phyloP scores from a whole-genome alignment of 192 early-diverging fungal species.

The Podila epigama region DNA sequence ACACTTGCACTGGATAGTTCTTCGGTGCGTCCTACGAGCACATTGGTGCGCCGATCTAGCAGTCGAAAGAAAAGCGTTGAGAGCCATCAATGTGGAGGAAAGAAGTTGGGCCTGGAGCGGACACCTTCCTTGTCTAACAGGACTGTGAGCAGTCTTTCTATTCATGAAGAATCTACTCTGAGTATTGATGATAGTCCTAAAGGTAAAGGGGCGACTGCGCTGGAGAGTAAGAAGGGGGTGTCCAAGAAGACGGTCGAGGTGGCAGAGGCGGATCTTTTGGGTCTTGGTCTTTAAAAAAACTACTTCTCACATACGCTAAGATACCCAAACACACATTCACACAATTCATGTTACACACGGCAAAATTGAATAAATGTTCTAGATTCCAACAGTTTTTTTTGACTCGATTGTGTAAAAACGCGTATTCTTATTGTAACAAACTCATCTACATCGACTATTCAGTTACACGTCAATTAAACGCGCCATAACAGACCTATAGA shows the following conservation, averaged over 20 bases:
- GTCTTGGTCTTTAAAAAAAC: neutral
- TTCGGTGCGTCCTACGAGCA: neutral
- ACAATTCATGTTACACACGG: no score
- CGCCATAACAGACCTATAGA: no score
- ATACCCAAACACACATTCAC: no score
- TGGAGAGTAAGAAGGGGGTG: slow-evolving; percentile 9
- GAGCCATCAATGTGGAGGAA: neutral
- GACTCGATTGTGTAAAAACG: no score
- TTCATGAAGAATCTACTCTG: slow-evolving; percentile 5
- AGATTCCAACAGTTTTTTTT: no score
- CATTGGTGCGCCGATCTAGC: slow-evolving; percentile 23
- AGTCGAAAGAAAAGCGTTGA: neutral
- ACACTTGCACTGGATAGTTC: neutral
- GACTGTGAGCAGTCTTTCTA: slow-evolving; percentile 10
- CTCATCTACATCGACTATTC: no score
- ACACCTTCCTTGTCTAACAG: slow-evolving; percentile 3
- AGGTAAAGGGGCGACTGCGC: neutral
- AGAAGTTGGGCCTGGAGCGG: neutral
- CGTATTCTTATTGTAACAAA: no score
- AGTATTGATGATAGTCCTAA: neutral
- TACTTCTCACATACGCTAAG: no score
- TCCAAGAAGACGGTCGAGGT: neutral
- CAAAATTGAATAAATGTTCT: no score
- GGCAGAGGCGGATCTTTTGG: neutral
- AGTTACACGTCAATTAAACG: no score